Evolutionary conservation across 2,329 filamentous ascomycete species (phyloP).

Genomic region (Aureobasidium sp.): DNA sequence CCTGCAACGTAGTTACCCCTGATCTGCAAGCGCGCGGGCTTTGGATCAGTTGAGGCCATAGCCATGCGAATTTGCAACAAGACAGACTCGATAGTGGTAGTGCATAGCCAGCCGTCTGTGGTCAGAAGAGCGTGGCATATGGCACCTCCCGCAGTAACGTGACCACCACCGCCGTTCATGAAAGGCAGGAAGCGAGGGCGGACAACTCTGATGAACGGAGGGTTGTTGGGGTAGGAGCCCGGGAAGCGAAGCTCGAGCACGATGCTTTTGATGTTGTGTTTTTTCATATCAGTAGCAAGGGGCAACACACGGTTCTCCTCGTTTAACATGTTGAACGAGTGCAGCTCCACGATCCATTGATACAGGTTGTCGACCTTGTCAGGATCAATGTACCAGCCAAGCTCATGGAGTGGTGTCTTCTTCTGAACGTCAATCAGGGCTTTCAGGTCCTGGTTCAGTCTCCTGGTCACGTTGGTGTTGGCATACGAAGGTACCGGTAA

Average conservation of each 20-base stretch:
- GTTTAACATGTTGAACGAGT: constrained; percentile 53
- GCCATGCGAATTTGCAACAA: constrained; percentile 74
- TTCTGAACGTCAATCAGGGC: constrained; percentile 57
- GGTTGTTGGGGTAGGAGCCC: constrained; percentile 63
- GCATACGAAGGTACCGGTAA: constrained; percentile 61
- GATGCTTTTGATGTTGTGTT: constrained; percentile 53
- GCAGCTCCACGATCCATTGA: constrained; percentile 86
- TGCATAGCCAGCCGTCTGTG: constrained; percentile 61
- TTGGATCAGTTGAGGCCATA: constrained; percentile 58
- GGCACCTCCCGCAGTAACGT: constrained; percentile 76
- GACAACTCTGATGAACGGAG: constrained; percentile 78
- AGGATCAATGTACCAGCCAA: constrained; percentile 77
- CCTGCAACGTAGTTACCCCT: not conserved
- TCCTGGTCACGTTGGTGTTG: constrained; percentile 50
- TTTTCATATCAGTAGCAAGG: constrained; percentile 66
- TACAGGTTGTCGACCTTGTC: constrained; percentile 64
- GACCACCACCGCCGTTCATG: constrained; percentile 65
- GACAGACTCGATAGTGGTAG: constrained; percentile 66
- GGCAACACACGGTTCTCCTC: constrained; percentile 41
- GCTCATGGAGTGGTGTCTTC: constrained; percentile 49
- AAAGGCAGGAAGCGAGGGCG: constrained; percentile 70
- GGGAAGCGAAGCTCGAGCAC: constrained; percentile 78
- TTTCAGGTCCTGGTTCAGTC: constrained; percentile 57
- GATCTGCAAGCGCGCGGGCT: constrained; percentile 58
- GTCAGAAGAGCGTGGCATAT: constrained; percentile 41